Evolutionary conservation across 2,329 filamentous ascomycete species (phyloP).

Genomic region (Exophiala sp.): DNA sequence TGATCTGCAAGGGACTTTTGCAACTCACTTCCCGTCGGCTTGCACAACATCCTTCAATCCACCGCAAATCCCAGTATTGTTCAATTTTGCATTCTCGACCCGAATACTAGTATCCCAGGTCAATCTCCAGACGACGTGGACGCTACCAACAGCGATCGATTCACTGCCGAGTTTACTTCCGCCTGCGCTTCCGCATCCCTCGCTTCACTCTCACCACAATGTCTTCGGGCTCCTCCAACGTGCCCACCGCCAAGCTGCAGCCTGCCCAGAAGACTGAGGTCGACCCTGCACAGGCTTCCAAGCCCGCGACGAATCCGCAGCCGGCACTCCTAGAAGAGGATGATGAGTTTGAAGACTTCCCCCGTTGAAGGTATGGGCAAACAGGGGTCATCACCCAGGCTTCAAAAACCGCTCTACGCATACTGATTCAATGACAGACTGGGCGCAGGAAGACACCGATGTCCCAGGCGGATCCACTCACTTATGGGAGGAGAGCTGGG

Average conservation of each 20-base stretch:
- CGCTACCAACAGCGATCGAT: neutral
- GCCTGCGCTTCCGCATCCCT: neutral
- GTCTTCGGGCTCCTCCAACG: slow-evolving; percentile 22
- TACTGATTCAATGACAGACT: slow-evolving; percentile 55
- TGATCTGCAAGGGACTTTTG: too few species aligned
- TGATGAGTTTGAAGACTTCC: slow-evolving; percentile 98
- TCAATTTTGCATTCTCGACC: too few species aligned
- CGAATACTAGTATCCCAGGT: too few species aligned
- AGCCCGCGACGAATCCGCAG: slow-evolving; percentile 52
- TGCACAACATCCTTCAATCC: too few species aligned
- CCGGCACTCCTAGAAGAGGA: slow-evolving; percentile 80
- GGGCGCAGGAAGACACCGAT: slow-evolving; percentile 80
- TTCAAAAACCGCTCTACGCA: neutral
- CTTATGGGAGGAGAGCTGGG: slow-evolving; percentile 99
- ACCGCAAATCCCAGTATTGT: too few species aligned
- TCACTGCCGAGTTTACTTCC: neutral
- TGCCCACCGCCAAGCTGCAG: slow-evolving; percentile 24
- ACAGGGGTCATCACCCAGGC: neutral
- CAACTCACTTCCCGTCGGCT: too few species aligned
- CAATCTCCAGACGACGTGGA: too few species aligned
- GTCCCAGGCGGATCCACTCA: slow-evolving; percentile 61
- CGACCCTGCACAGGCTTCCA: slow-evolving; percentile 42
- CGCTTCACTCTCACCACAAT: slow-evolving; percentile 5
- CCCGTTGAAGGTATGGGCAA: slow-evolving; percentile 72
- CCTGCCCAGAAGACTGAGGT: slow-evolving; percentile 32